Evolutionary conservation across 768 basidiomycete genomes (phyloP).

Genomic region (Russula brevipes): DNA sequence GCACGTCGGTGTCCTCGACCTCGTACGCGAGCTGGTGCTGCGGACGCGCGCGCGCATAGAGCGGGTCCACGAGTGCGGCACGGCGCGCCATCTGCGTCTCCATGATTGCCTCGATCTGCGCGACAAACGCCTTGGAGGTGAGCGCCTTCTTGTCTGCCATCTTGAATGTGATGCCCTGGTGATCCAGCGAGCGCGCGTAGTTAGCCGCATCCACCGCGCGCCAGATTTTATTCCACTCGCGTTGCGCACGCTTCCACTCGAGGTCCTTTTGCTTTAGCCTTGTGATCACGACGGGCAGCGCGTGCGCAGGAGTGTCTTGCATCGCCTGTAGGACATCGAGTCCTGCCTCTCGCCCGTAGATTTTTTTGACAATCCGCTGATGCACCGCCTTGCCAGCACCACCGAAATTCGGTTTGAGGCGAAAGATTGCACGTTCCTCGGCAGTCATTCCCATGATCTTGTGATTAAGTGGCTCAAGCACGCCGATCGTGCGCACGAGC

Average conservation of each 20-base stretch:
- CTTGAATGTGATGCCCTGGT: conserved; percentile 90
- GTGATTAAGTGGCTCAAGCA: conserved; percentile 87
- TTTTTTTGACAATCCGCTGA: conserved; percentile 92
- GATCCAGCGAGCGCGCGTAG: conserved; percentile 89
- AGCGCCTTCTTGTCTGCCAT: conserved; percentile 81
- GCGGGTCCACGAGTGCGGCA: conserved; percentile 51
- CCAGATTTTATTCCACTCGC: conserved; percentile 99
- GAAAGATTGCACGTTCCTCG: conserved; percentile 77
- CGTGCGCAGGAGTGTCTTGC: conserved; percentile 85
- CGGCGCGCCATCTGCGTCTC: conserved; percentile 77
- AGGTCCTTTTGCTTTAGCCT: conserved; percentile 95
- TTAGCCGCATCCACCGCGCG: conserved; percentile 93
- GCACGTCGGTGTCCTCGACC: conserved; percentile 64
- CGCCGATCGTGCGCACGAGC: conserved; percentile 80
- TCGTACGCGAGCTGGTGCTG: conserved; percentile 77
- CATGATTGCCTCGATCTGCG: conserved; percentile 77
- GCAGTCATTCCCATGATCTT: conserved; percentile 74
- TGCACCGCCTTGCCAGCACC: conserved; percentile 84
- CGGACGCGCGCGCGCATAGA: conserved; percentile 55
- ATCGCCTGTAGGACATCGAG: conserved; percentile 78
- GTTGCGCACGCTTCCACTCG: conserved; percentile 95
- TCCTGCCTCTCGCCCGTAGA: conserved; percentile 86
- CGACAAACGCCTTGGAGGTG: conserved; percentile 68
- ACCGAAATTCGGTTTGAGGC: conserved; percentile 83
- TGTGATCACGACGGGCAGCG: conserved; percentile 84